Evolutionary conservation across 139 green algal species (phyloP).

Genomic region (Gonium pectorale): DNA sequence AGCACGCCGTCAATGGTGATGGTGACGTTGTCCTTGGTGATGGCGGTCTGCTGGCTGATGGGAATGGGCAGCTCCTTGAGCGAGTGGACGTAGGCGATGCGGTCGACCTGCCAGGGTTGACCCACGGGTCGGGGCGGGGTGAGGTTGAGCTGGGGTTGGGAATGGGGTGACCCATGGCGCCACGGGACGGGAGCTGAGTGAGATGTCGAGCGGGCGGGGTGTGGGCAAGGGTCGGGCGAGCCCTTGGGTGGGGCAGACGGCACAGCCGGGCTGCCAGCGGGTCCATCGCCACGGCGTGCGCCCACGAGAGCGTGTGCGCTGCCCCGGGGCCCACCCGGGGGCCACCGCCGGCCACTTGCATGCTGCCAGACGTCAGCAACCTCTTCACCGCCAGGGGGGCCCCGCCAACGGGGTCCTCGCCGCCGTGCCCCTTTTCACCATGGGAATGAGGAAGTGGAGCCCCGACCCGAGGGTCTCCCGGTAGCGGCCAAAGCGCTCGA

Average conservation of each 20-base stretch:
- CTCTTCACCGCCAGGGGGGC: not conserved
- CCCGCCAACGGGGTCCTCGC: no score
- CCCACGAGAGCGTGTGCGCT: no score
- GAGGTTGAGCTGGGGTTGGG: no score
- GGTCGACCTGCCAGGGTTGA: slow-evolving; percentile 73
- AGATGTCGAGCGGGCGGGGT: no score
- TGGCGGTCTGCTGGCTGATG: slow-evolving; percentile 92
- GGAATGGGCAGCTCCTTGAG: slow-evolving; percentile 93
- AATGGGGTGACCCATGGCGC: no score
- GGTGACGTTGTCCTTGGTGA: slow-evolving; percentile 97
- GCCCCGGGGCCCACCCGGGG: no score
- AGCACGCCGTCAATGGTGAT: slow-evolving; percentile 98
- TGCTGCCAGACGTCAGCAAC: not conserved
- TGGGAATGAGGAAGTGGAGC: slow-evolving; percentile 95
- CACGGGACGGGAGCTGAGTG: no score
- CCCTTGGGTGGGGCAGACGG: no score
- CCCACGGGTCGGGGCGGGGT: not conserved
- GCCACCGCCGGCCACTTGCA: not conserved
- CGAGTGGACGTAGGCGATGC: slow-evolving; percentile 87
- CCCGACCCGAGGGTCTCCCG: slow-evolving; percentile 81
- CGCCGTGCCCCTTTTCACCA: slow-evolving; percentile 79
- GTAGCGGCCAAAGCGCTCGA: slow-evolving; percentile 93
- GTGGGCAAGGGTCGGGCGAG: no score
- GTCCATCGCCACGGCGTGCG: no score
- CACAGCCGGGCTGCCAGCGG: no score